Evolutionary conservation across 2,329 filamentous ascomycete genomes (phyloP).

Genomic region (Sclerotinia trifoliorum): DNA sequence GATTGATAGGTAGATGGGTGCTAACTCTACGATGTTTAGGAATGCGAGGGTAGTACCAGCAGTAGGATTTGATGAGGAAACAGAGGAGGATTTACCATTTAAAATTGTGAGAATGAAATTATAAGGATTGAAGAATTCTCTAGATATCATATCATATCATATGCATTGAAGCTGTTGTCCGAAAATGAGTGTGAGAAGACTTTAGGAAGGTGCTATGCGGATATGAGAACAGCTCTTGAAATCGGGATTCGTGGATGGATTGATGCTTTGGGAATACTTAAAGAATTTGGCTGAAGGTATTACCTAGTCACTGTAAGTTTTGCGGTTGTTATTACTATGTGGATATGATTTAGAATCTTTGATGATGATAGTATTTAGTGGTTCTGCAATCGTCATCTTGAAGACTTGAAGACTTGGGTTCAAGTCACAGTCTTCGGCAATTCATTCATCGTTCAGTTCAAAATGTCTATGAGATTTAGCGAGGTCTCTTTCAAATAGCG

Average conservation of each 20-base stretch:
- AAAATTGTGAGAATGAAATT: slow-evolving; percentile 17
- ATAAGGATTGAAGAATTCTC: not conserved
- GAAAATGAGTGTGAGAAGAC: not conserved
- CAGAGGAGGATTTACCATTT: slow-evolving; percentile 19
- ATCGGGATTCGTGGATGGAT: too few relatives aligned
- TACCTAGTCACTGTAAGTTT: not conserved
- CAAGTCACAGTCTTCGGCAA: not conserved
- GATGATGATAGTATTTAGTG: not conserved
- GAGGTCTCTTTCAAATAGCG: not conserved
- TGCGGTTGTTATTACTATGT: not conserved
- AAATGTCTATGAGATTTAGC: not conserved
- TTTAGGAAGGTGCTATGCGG: not conserved
- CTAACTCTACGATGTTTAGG: not conserved
- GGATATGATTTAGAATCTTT: not conserved
- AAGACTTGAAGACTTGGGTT: not conserved
- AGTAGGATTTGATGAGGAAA: slow-evolving; percentile 8
- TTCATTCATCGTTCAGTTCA: not conserved
- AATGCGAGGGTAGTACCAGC: not conserved
- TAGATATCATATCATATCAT: not conserved
- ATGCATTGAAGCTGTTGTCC: too few relatives aligned
- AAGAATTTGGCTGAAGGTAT: not conserved
- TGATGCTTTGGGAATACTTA: too few relatives aligned
- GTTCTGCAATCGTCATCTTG: too few relatives aligned
- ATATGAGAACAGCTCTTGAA: too few relatives aligned
- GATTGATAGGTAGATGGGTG: not conserved